These are phyloP conservation scores for Phytopythium mirpurense DNA, from an alignment of 352 stramenopile species.

Conservation along the genomic window DNA sequence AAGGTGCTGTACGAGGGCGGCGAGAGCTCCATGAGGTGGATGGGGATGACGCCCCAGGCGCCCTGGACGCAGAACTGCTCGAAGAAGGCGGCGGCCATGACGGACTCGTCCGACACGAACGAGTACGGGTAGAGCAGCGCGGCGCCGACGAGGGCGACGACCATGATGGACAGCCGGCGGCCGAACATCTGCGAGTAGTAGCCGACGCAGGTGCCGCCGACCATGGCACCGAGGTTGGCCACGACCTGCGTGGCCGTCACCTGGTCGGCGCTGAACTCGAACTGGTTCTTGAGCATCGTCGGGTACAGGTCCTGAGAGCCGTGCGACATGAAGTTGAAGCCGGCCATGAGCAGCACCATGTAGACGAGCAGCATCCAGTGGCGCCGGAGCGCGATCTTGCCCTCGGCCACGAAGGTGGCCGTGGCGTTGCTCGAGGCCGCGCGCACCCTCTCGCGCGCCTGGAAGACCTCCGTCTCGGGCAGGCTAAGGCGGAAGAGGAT, in stretches of 20 bases:
- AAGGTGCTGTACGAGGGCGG: slow-evolving; percentile 45
- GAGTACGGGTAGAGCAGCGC: slow-evolving; percentile 46
- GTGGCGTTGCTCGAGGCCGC: slow-evolving; percentile 17
- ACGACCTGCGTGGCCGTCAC: slow-evolving; percentile 44
- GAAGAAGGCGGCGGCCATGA: slow-evolving; percentile 39
- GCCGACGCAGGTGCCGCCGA: slow-evolving; percentile 36
- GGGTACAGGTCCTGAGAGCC: slow-evolving; percentile 44
- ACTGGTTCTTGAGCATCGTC: slow-evolving; percentile 45
- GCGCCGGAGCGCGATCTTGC: slow-evolving; percentile 31
- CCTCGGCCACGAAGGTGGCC: slow-evolving; percentile 30
- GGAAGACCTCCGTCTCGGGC: slow-evolving; percentile 28
- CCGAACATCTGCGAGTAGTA: slow-evolving; percentile 55
- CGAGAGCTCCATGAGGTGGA: slow-evolving; percentile 54
- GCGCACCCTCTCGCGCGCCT: slow-evolving; percentile 21
- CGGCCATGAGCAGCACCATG: slow-evolving; percentile 35
- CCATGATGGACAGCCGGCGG: slow-evolving; percentile 36
- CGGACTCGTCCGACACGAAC: slow-evolving; percentile 16
- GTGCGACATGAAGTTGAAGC: slow-evolving; percentile 47
- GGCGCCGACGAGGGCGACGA: slow-evolving; percentile 23
- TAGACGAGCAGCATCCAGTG: slow-evolving; percentile 42
- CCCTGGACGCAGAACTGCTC: slow-evolving; percentile 46
- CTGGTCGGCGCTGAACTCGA: slow-evolving; percentile 35
- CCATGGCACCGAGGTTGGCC: slow-evolving; percentile 43
- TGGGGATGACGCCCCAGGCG: slow-evolving; percentile 50
- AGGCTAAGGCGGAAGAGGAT: slow-evolving; percentile 35